Percentiles rank a stretch among this genome's conserved stretches.
These are phyloP conservation scores for Petunia axillaris DNA, from an alignment of 257 asterid genomes.

Conservation along the genomic window DNA sequence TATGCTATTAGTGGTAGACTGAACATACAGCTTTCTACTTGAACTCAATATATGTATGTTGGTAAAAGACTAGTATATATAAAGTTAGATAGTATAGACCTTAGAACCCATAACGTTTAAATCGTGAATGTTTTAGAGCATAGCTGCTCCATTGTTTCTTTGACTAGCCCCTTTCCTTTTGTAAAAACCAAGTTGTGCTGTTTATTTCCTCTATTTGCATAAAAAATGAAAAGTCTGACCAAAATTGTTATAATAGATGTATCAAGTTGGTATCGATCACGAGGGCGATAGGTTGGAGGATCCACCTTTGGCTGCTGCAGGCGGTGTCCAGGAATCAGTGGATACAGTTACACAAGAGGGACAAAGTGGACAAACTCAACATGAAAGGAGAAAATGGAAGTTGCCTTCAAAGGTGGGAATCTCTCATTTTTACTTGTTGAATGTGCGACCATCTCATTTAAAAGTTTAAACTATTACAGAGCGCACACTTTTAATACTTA, in stretches of 20 bases:
- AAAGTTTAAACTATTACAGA: too few species aligned
- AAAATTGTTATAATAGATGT: conserved; percentile 8
- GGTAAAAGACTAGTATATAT: background rate
- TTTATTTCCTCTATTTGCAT: conserved; percentile 7
- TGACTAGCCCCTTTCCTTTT: background rate
- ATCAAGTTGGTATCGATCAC: conserved; percentile 12
- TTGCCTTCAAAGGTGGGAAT: conserved; percentile 15
- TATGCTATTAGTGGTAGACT: background rate
- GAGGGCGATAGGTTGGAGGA: conserved; percentile 16
- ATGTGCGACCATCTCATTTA: too few species aligned
- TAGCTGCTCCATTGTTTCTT: background rate
- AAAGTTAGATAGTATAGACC: background rate
- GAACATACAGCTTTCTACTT: conserved; percentile 2
- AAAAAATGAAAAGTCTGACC: background rate
- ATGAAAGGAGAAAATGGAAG: background rate
- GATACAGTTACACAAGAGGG: background rate
- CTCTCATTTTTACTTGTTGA: background rate
- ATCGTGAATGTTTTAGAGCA: background rate
- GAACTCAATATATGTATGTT: background rate
- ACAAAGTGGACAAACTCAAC: conserved; percentile 13
- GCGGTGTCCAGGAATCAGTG: background rate
- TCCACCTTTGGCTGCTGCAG: conserved; percentile 8
- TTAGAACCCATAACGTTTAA: background rate
- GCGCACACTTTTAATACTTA: too few species aligned
- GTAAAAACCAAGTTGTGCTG: background rate